phyloP scores from a whole-genome alignment of 139 green algal species.

The Trebouxia sp. region DNA sequence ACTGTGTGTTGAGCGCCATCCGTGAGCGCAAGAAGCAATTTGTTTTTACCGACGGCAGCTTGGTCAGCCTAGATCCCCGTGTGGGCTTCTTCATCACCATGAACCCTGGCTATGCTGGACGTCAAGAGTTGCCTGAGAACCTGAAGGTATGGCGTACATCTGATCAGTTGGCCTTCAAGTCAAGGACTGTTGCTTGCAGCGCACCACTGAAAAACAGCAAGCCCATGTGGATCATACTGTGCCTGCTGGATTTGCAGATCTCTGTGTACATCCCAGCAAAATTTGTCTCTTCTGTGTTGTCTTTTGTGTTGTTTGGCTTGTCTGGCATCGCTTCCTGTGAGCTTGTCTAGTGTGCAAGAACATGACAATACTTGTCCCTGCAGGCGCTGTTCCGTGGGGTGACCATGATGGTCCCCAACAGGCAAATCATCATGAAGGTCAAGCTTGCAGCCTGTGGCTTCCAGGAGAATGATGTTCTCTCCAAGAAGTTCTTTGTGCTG shows the following conservation, averaged over 20 bases:
- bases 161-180: too few species aligned
- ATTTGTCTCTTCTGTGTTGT: too few species aligned
- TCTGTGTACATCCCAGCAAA: too few species aligned
- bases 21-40: conserved; percentile 90
- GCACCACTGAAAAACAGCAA: too few species aligned
- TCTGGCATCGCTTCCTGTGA: too few species aligned
- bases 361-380: neutral
- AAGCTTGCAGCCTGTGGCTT: conserved; percentile 90
- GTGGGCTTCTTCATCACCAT: conserved; percentile 99
- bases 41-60: conserved; percentile 91
- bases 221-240: too few species aligned
- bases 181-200: too few species aligned
- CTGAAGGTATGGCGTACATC: conserved; percentile 72
- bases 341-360: too few species aligned
- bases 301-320: too few species aligned
- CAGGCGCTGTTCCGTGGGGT: conserved; percentile 91
- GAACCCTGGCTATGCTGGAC: conserved; percentile 92
- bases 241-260: too few species aligned
- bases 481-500: conserved; percentile 96
- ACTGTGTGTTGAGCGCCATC: conserved; percentile 92
- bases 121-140: conserved; percentile 97
- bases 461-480: conserved; percentile 92
- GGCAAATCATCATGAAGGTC: conserved; percentile 97
- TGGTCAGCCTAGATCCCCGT: conserved; percentile 80
- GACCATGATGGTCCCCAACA: conserved; percentile 98